A percentile compares a stretch with the other conserved stretches of the same genome.
phyloP scores from a whole-genome alignment of 805 yeast species.

The Hanseniaspora meyeri region DNA sequence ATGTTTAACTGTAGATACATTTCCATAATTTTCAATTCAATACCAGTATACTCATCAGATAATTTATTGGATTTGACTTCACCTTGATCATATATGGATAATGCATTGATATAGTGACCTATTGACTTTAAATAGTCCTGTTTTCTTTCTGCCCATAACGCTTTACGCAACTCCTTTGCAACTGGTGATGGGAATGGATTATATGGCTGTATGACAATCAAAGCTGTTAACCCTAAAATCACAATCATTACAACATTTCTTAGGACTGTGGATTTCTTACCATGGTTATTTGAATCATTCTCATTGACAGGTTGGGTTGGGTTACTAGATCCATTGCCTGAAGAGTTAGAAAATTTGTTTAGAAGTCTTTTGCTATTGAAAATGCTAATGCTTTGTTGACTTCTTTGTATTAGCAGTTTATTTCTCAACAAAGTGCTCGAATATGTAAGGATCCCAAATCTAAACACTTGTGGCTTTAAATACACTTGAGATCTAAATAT shows the following conservation, averaged over 20 bases:
- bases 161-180: conserved; percentile 60
- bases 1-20: conserved; percentile 63
- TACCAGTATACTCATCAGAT: conserved; percentile 77
- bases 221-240: not conserved
- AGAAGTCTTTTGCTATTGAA: not conserved
- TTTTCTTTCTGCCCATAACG: conserved; percentile 71
- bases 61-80: conserved; percentile 42
- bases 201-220: conserved; percentile 2
- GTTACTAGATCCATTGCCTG: not conserved
- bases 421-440: not conserved
- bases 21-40: conserved; percentile 76
- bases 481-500: not conserved
- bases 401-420: not conserved
- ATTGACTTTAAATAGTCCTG: conserved; percentile 61
- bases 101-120: conserved; percentile 59
- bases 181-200: conserved; percentile 49
- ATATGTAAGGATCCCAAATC: not conserved
- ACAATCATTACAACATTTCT: conserved; percentile 3
- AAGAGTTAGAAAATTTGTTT: not conserved
- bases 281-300: not conserved
- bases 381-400: not conserved
- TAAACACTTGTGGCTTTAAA: not conserved
- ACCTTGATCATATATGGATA: conserved; percentile 41
- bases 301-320: not conserved
- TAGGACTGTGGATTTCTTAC: conserved; percentile 3